phyloP scores from a whole-genome alignment of 345 rosid species.

The Arabidopsis suecica region DNA sequence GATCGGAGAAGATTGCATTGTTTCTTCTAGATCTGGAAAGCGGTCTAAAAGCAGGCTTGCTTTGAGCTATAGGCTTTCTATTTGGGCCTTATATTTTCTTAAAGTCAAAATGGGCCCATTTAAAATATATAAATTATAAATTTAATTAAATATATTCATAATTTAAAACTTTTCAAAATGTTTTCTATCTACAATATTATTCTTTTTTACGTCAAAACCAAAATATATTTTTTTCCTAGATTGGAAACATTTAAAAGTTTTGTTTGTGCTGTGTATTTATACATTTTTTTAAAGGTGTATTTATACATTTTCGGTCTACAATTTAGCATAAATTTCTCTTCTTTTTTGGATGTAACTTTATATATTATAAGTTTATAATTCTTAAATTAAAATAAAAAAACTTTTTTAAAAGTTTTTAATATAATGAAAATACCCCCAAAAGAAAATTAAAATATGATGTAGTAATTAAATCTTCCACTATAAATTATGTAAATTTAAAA shows the following conservation, averaged over 20 bases:
- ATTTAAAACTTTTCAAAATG: neutral
- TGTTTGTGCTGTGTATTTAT: too few relatives aligned
- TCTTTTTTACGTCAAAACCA: too few relatives aligned
- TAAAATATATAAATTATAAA: neutral
- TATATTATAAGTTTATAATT: too few relatives aligned
- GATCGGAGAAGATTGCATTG: constrained; percentile 53
- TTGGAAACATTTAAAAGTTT: too few relatives aligned
- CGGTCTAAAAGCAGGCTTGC: constrained; percentile 16
- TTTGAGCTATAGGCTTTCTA: constrained; percentile 34
- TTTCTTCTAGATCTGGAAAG: constrained; percentile 35
- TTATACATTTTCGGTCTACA: too few relatives aligned
- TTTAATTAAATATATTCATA: neutral
- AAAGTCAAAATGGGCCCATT: constrained; percentile 3
- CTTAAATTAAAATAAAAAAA: too few relatives aligned
- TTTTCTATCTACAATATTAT: neutral
- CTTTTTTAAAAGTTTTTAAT: too few relatives aligned
- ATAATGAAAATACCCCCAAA: too few relatives aligned
- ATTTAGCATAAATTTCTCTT: too few relatives aligned
- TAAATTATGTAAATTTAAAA: neutral
- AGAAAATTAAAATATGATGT: neutral
- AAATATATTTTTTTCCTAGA: too few relatives aligned
- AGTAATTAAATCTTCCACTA: neutral
- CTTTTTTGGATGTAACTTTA: too few relatives aligned
- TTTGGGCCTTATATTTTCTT: constrained; percentile 39
- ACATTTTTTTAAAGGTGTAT: too few relatives aligned